Conservation (phyloP, 2,329 filamentous ascomycete species). For the Didymella sp. region DNA sequence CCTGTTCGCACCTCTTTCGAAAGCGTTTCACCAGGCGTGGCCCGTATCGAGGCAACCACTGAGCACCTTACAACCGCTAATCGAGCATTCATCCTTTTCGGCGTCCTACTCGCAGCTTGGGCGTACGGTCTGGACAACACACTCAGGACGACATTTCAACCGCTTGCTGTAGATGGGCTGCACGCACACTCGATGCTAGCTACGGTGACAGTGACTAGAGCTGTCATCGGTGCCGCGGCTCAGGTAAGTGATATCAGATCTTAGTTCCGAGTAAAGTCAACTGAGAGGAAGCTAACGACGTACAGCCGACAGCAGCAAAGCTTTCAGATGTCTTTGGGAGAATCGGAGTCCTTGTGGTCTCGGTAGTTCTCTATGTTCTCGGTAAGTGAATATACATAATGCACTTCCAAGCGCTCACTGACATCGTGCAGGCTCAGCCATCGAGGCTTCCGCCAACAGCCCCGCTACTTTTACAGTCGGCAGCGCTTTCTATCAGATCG, state of each 20-base stretch:
- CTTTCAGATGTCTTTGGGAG: slow-evolving; percentile 69
- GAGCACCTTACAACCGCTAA: slow-evolving; percentile 60
- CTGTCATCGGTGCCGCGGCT: slow-evolving; percentile 66
- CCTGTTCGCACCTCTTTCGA: background rate
- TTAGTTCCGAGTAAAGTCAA: background rate
- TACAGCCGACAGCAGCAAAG: slow-evolving; percentile 64
- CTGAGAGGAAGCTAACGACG: background rate
- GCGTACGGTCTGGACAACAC: slow-evolving; percentile 64
- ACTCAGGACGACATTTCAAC: slow-evolving; percentile 57
- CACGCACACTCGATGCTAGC: slow-evolving; percentile 59
- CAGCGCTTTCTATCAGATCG: slow-evolving; percentile 52
- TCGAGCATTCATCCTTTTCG: slow-evolving; percentile 64
- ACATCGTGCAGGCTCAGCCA: slow-evolving; percentile 51
- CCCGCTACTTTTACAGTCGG: slow-evolving; percentile 62
- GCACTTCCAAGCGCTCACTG: slow-evolving; percentile 3
- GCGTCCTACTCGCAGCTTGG: slow-evolving; percentile 69
- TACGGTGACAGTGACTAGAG: slow-evolving; percentile 65
- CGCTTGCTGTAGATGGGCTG: slow-evolving; percentile 62
- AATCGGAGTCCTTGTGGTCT: slow-evolving; percentile 63
- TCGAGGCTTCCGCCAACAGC: slow-evolving; percentile 61
- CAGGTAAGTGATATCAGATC: slow-evolving; percentile 36
- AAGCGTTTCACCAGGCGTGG: slow-evolving; percentile 59
- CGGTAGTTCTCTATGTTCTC: slow-evolving; percentile 63
- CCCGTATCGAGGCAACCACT: slow-evolving; percentile 65
- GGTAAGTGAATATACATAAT: slow-evolving; percentile 32